phyloP scores from a whole-genome alignment of 164 flowering plant genomes.

The Nelumbo lutea region DNA sequence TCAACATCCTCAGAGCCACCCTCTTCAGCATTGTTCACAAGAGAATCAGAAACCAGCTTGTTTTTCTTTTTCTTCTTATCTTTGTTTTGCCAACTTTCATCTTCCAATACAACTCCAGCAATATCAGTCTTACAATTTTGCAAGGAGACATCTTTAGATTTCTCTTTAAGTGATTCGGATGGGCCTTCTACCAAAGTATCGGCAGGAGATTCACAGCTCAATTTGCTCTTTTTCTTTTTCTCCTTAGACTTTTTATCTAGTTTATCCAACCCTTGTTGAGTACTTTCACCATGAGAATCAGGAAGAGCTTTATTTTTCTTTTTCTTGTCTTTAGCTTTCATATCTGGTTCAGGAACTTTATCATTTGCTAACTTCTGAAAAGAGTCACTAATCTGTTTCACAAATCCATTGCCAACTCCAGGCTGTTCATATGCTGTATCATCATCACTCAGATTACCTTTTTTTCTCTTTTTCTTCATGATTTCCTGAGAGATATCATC shows the following conservation, averaged over 20 bases:
- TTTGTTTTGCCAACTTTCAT: too few species aligned
- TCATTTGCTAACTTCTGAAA: constrained; percentile 3
- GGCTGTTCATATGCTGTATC: neutral
- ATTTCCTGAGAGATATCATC: constrained; percentile 4
- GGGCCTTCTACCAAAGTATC: too few species aligned
- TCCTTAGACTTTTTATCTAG: too few species aligned
- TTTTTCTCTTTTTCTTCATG: constrained; percentile 14
- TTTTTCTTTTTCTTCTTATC: constrained; percentile 23
- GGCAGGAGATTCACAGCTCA: too few species aligned
- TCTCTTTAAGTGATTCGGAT: too few species aligned
- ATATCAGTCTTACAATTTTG: too few species aligned
- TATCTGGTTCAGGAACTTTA: neutral
- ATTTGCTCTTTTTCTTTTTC: too few species aligned
- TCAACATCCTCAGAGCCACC: neutral
- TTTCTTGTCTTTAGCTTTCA: constrained; percentile 28
- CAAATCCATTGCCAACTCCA: neutral
- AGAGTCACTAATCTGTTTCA: constrained; percentile 1
- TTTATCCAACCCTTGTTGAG: too few species aligned
- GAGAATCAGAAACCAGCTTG: constrained; percentile 15
- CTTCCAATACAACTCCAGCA: too few species aligned
- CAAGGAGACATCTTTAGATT: too few species aligned
- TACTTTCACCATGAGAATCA: constrained; percentile 11
- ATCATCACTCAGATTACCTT: neutral
- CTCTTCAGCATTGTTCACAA: neutral
- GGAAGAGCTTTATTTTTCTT: constrained; percentile 20